phyloP scores from a whole-genome alignment of 2,329 filamentous ascomycete species.

The Penicillium sp. region DNA sequence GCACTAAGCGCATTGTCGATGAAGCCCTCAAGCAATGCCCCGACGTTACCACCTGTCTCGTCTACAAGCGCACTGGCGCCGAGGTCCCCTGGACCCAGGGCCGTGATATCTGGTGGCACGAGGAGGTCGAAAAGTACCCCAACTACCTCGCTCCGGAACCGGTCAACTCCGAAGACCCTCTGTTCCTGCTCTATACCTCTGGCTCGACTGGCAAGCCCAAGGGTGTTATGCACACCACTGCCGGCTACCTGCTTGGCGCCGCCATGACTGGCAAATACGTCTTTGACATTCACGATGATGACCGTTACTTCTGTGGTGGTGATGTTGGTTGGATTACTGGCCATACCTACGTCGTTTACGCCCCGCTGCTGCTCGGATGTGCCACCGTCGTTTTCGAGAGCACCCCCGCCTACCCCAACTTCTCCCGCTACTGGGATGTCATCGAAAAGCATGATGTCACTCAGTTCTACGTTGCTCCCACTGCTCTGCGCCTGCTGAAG shows the following conservation, averaged over 20 bases:
- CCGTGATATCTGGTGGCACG: constrained; percentile 97
- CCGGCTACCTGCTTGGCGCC: constrained; percentile 90
- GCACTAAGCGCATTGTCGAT: constrained; percentile 98
- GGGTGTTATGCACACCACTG: constrained; percentile 97
- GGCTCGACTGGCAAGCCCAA: constrained; percentile 98
- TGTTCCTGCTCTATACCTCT: constrained; percentile 97
- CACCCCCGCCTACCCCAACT: constrained; percentile 95
- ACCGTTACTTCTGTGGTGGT: constrained; percentile 95
- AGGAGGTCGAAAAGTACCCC: constrained; percentile 97
- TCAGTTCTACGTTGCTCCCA: constrained; percentile 98
- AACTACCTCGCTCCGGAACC: constrained; percentile 86
- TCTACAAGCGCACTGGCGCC: constrained; percentile 93
- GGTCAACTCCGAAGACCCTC: constrained; percentile 91
- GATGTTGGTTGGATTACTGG: constrained; percentile 99
- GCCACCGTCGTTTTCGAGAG: constrained; percentile 97
- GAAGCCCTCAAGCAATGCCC: constrained; percentile 97
- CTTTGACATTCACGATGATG: constrained; percentile 93
- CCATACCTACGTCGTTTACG: constrained; percentile 97
- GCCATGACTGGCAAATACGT: constrained; percentile 97
- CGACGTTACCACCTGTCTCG: constrained; percentile 80
- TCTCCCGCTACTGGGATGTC: constrained; percentile 98
- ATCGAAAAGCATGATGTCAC: constrained; percentile 94
- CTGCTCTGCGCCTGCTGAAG: constrained; percentile 89
- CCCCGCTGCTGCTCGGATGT: constrained; percentile 88
- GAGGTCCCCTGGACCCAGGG: constrained; percentile 89